Evolutionary conservation across 805 yeast genomes (phyloP), one percentile per base, ranked within the genome.

Genomic region (Cephaloascus fragrans): DNA sequence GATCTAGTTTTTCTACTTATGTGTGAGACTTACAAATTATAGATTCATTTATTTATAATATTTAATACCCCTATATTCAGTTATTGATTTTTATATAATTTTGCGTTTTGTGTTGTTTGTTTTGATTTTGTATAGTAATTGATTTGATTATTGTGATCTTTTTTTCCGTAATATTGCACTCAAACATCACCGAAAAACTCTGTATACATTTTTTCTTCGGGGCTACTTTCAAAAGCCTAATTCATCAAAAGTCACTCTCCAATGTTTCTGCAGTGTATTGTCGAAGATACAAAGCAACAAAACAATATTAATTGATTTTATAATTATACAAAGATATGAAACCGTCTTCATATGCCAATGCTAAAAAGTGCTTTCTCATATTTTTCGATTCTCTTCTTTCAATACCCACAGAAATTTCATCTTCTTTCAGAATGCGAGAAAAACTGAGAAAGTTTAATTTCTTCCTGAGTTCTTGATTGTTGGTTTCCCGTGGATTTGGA

Each of bases 301-400:
- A n/a, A n/a, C n/a, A n/a, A n/a, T n/a, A n/a, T n/a, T n/a, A n/a
- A n/a, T n/a, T n/a, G n/a, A n/a, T n/a, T n/a, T 23, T 6, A 12
- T 23, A 23, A n/a, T 46, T 47, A 49, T 65, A 71, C 9, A 73
- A 52, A 10, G 61, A 62, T 2, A 77, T 59, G 3, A 75, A 59
- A 2, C 82, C 81, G 44, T 77, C 81, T 37, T 71, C 73, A 36
- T 71, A 76, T 0, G 76, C 83, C 2, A 67, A 64, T 4, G 75
- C 69, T 1, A 75, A 44, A 49, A 67, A 54, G 12, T 49, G 44
- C 2, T 43, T 47, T 3, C 34, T 26, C 0, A 51, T 34, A 4
- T 46, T 39, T 20, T 47, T 46, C 3, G 44, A 4, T 35, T 54
- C 59, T 14, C 59, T 35, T 41, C 57, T 50, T 12, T 44, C 40